Percentiles rank a stretch among this genome's conserved stretches.
Conservation (phyloP, 306 rosid species). For the Sechiopsis laciniata region DNA sequence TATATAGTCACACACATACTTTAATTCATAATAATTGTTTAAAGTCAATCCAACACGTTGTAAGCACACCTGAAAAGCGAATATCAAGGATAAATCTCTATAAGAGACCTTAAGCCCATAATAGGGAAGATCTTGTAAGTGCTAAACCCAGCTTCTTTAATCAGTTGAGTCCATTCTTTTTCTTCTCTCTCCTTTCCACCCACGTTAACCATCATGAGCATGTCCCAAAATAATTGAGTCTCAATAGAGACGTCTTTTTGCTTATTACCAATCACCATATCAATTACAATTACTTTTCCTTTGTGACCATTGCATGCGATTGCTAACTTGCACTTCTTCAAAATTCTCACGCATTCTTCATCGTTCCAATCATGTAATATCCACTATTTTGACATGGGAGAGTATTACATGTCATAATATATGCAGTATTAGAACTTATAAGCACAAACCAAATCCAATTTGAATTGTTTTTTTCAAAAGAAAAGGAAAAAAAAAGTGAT, state of each 20-base stretch:
- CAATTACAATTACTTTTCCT: conserved; percentile 32
- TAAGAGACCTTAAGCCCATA: conserved; percentile 43
- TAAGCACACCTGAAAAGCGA: no score
- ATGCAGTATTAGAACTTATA: no score
- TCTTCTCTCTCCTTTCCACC: conserved; percentile 44
- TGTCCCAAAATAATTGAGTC: conserved; percentile 36
- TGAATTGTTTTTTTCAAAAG: no score
- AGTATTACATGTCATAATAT: no score
- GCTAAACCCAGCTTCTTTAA: conserved; percentile 45
- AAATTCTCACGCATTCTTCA: no score
- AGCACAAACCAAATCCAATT: no score
- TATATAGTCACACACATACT: no score
- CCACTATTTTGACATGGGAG: no score
- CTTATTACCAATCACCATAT: conserved; percentile 30
- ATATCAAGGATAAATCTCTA: conserved; percentile 43
- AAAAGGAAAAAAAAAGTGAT: no score
- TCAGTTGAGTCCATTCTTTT: conserved; percentile 49
- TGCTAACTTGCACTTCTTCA: conserved; percentile 27
- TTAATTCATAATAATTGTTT: no score
- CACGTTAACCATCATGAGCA: conserved; percentile 36
- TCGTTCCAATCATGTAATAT: no score
- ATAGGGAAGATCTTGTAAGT: conserved; percentile 33
- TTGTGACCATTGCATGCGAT: conserved; percentile 20
- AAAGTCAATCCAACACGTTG: no score
- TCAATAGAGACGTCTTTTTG: conserved; percentile 24